phyloP scores from a whole-genome alignment of 2,329 filamentous ascomycete genomes.

The Neodidymelliopsis sp. region DNA sequence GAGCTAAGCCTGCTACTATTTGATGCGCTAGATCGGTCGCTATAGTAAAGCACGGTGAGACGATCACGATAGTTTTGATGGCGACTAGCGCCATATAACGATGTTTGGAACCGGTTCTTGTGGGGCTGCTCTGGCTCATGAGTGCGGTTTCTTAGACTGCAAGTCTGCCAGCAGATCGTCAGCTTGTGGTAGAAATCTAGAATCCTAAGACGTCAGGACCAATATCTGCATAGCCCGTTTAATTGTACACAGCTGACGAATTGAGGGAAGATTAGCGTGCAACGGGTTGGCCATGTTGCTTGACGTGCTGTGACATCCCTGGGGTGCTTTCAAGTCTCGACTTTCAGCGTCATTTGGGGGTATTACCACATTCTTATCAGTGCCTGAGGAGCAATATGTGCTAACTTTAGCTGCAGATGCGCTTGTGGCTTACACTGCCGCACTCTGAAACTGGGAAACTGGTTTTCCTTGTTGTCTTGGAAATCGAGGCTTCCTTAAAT shows the following conservation, averaged over 20 bases:
- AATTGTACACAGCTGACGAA: constrained; percentile 7
- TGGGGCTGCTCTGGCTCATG: constrained; percentile 2
- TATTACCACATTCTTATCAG: constrained; percentile 11
- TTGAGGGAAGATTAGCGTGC: constrained; percentile 10
- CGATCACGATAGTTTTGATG: constrained; percentile 4
- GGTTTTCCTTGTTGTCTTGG: background rate
- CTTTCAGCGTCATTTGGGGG: constrained; percentile 1
- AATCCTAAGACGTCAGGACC: constrained; percentile 4
- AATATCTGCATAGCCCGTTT: constrained; percentile 9
- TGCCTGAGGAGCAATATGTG: background rate
- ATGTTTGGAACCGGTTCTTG: constrained; percentile 1
- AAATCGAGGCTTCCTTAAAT: constrained; percentile 1
- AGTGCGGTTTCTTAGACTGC: constrained; percentile 1
- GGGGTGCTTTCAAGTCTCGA: constrained; percentile 7
- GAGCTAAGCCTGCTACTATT: background rate
- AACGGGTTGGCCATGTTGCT: constrained; percentile 9
- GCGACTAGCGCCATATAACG: constrained; percentile 7
- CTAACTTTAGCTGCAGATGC: constrained; percentile 14
- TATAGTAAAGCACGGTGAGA: constrained; percentile 3
- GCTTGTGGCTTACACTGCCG: constrained; percentile 5
- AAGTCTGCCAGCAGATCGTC: constrained; percentile 9
- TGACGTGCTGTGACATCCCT: background rate
- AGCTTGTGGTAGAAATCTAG: constrained; percentile 17
- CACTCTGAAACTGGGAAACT: constrained; percentile 10
- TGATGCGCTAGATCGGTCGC: constrained; percentile 11